Evolutionary conservation across 805 yeast genomes (phyloP).

Genomic region (Maudiozyma bulderi): DNA sequence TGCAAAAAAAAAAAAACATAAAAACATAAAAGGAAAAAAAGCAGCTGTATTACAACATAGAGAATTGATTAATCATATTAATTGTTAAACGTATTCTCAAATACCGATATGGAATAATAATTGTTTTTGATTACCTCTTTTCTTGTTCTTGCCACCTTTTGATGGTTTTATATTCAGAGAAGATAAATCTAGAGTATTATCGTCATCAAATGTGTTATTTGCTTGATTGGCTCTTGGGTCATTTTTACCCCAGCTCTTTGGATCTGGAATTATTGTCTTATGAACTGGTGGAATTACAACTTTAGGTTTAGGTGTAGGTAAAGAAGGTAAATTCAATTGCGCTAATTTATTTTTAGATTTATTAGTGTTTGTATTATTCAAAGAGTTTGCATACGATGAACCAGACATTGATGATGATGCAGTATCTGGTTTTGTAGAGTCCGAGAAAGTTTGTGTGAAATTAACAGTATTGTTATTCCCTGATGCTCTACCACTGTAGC

Average conservation of each 20-base stretch:
- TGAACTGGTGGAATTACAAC: constrained; percentile 50
- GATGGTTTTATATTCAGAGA: constrained; percentile 4
- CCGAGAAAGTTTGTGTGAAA: constrained; percentile 26
- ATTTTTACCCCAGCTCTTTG: constrained; percentile 29
- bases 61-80: not conserved
- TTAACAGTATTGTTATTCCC: constrained; percentile 12
- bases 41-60: too few species aligned
- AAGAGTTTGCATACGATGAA: not conserved
- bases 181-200: not conserved
- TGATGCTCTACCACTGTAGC: not conserved
- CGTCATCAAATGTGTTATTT: constrained; percentile 3
- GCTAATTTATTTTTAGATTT: constrained; percentile 12
- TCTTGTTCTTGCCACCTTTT: constrained; percentile 22
- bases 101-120: constrained; percentile 44
- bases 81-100: constrained; percentile 7
- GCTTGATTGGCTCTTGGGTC: not conserved
- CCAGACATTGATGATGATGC: not conserved
- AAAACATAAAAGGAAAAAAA: too few species aligned
- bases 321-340: constrained; percentile 38
- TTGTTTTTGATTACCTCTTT: constrained; percentile 44
- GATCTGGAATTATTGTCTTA: constrained; percentile 29
- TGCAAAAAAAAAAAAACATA: too few species aligned
- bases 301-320: constrained; percentile 29
- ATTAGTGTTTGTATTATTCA: not conserved
- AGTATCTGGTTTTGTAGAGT: constrained; percentile 16